A percentile compares a stretch with the other conserved stretches of the same genome.
Conservation (phyloP, 108 stramenopile species). For the Cylindrotheca fusiformis region DNA sequence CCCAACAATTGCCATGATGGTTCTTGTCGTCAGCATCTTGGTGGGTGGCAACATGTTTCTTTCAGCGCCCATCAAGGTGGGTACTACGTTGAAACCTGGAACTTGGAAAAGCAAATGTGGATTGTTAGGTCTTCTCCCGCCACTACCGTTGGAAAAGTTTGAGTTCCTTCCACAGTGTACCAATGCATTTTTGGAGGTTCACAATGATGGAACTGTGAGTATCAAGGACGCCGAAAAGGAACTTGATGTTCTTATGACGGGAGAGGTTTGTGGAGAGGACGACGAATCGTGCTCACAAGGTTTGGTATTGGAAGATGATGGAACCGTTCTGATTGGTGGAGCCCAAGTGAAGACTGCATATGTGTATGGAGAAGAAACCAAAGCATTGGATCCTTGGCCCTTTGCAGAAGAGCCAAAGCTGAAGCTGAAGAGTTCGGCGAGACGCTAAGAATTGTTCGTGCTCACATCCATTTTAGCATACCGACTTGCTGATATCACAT, state of each 20-base stretch:
- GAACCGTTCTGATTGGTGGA: slow-evolving; percentile 31
- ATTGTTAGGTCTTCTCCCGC: slow-evolving; percentile 16
- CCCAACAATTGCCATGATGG: slow-evolving; percentile 16
- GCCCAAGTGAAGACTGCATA: slow-evolving; percentile 13
- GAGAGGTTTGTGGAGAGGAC: slow-evolving; percentile 17
- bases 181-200: slow-evolving; percentile 28
- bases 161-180: slow-evolving; percentile 10
- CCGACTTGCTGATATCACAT: no score
- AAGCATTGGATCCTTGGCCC: slow-evolving; percentile 32
- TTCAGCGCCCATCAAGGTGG: slow-evolving; percentile 28
- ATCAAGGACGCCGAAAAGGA: slow-evolving; percentile 21
- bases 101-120: slow-evolving; percentile 42
- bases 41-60: slow-evolving; percentile 24
- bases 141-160: neutral
- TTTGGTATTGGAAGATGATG: slow-evolving; percentile 26
- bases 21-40: slow-evolving; percentile 9
- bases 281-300: slow-evolving; percentile 23
- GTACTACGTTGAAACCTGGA: slow-evolving; percentile 31
- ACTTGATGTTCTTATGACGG: slow-evolving; percentile 29
- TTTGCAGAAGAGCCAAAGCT: slow-evolving; percentile 40
- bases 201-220: slow-evolving; percentile 28
- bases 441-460: no score
- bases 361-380: neutral
- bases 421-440: slow-evolving; percentile 11
- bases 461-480: no score